These are phyloP conservation scores for Carpinus fangiana DNA, from an alignment of 306 rosid genomes.

Conservation along the genomic window DNA sequence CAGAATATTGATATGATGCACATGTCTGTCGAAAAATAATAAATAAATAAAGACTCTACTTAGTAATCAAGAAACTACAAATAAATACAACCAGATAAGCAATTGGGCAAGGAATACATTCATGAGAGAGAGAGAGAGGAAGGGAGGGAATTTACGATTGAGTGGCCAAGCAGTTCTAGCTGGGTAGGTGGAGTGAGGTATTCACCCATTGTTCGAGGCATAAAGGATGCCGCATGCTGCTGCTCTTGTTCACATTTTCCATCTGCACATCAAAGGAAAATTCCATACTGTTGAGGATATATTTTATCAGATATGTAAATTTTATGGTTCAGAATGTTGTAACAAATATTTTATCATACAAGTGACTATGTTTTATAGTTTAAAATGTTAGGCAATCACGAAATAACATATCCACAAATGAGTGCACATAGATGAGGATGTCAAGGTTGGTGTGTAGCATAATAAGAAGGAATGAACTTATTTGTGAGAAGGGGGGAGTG, in stretches of 20 bases:
- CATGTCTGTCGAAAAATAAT: slow-evolving; percentile 27
- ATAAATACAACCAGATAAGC: background rate
- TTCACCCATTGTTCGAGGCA: slow-evolving; percentile 26
- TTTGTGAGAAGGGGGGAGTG: background rate
- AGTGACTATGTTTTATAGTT: background rate
- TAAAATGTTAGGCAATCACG: background rate
- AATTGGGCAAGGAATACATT: background rate
- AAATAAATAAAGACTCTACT: background rate
- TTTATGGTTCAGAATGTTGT: background rate
- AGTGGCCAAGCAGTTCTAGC: slow-evolving; percentile 27
- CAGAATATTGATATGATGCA: slow-evolving; percentile 25
- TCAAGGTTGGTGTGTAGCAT: background rate
- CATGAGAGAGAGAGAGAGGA: background rate
- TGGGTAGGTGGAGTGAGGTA: slow-evolving; percentile 23
- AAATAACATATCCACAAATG: background rate
- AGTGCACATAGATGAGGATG: background rate
- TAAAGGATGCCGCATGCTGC: slow-evolving; percentile 1
- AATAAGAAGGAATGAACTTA: background rate
- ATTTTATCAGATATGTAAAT: background rate
- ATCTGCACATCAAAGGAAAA: slow-evolving; percentile 24
- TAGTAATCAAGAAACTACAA: background rate
- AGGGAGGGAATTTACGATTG: slow-evolving; percentile 24
- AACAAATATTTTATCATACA: background rate
- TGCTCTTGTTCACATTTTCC: slow-evolving; percentile 21
- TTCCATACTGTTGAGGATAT: background rate